Evolutionary conservation across 768 basidiomycete genomes (phyloP).

Genomic region (Suillus bovinus): DNA sequence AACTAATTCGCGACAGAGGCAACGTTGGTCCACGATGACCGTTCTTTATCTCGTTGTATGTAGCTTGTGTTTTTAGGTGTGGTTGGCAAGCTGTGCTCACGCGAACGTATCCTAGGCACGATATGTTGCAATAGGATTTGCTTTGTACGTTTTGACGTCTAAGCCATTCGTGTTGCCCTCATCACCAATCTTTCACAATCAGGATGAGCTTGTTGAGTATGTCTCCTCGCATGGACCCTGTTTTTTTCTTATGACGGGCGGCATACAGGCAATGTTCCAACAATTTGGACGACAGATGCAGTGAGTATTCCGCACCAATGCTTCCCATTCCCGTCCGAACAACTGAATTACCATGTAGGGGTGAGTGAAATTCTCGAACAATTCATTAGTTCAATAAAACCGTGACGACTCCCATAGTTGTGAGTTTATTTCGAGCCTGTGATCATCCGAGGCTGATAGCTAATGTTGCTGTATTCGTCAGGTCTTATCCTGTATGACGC

Average conservation of each 20-base stretch:
- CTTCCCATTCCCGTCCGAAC: background rate
- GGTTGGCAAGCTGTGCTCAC: background rate
- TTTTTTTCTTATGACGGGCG: background rate
- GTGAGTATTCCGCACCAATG: background rate
- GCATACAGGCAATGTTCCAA: background rate
- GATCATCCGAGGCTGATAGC: background rate
- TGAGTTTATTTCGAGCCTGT: background rate
- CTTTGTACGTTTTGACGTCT: background rate
- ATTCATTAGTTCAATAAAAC: background rate
- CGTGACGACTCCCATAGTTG: background rate
- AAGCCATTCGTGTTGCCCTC: background rate
- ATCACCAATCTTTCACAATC: background rate
- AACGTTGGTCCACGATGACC: background rate
- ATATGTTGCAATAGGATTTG: background rate
- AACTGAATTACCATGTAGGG: background rate
- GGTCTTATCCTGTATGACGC: background rate
- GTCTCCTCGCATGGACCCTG: background rate
- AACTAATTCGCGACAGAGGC: background rate
- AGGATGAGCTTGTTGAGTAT: background rate
- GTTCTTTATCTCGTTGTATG: background rate
- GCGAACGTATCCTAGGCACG: background rate
- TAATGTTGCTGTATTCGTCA: background rate
- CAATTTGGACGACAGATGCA: background rate
- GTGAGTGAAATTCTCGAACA: background rate
- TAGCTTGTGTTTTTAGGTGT: background rate